Evolutionary conservation across 306 rosid species (phyloP).

Genomic region (Casuarina cunninghamiana): DNA sequence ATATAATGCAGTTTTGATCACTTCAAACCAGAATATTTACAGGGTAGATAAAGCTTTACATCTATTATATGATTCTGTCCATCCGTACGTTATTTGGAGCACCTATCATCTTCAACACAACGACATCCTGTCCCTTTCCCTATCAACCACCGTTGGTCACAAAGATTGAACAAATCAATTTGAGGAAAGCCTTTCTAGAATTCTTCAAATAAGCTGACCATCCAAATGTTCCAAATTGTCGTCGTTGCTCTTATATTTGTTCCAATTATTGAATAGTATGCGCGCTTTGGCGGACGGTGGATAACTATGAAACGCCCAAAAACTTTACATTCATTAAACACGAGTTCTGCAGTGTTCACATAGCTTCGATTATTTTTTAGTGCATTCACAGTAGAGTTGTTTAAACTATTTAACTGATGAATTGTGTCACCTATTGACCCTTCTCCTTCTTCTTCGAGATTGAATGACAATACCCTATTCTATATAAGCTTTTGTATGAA

Average conservation of each 20-base stretch:
- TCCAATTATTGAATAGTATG: background rate
- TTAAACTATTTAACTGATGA: too few relatives aligned
- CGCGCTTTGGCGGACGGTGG: background rate
- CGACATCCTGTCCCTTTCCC: too few relatives aligned
- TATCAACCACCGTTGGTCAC: too few relatives aligned
- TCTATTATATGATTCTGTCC: too few relatives aligned
- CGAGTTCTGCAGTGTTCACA: background rate
- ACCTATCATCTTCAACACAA: background rate
- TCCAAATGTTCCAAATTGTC: background rate
- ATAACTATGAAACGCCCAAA: background rate
- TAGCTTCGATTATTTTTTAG: background rate
- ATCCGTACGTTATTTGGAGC: background rate
- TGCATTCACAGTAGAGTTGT: background rate
- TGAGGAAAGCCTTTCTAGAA: background rate
- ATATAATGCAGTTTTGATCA: too few relatives aligned
- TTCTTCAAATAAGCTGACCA: background rate
- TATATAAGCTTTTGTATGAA: too few relatives aligned
- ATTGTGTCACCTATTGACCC: too few relatives aligned
- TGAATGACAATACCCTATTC: too few relatives aligned
- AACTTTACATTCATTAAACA: background rate
- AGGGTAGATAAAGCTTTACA: too few relatives aligned
- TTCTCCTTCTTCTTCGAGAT: too few relatives aligned
- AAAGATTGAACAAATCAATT: too few relatives aligned
- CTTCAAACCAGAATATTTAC: too few relatives aligned
- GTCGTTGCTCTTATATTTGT: background rate